Conservation (phyloP, 2,329 filamentous ascomycete species). For the Lasiodiplodia citricola region DNA sequence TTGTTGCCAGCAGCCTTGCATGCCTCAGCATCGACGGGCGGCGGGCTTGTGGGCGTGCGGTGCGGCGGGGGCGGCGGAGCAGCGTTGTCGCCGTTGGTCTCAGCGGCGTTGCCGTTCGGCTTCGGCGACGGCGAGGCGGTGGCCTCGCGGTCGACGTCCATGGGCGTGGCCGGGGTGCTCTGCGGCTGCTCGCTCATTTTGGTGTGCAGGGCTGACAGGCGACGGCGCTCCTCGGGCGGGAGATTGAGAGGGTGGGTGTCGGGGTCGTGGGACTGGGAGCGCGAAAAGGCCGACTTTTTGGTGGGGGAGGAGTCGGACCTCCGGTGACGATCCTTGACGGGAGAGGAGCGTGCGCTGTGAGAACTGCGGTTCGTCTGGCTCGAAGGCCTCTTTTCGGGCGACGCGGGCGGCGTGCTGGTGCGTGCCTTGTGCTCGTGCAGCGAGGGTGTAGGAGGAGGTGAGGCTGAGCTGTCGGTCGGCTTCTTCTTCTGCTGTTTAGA, state of each 20-base stretch:
- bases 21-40: conserved; percentile 79
- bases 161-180: conserved; percentile 57
- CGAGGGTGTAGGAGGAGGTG: conserved; percentile 25
- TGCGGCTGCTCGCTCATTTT: conserved; percentile 57
- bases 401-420: conserved; percentile 39
- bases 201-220: conserved; percentile 70
- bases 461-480: conserved; percentile 33
- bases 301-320: conserved; percentile 39
- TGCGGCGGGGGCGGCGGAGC: conserved; percentile 75
- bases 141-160: conserved; percentile 76
- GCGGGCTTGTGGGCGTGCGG: conserved; percentile 58
- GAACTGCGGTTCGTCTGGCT: conserved; percentile 14
- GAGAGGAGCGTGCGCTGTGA: conserved; percentile 26
- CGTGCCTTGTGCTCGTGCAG: conserved; percentile 27
- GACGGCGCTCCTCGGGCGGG: conserved; percentile 84
- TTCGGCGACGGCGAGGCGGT: conserved; percentile 61
- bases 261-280: conserved; percentile 57
- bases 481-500: conserved; percentile 46
- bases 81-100: conserved; percentile 32
- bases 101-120: conserved; percentile 52
- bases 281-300: conserved; percentile 34
- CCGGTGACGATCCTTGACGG: conserved; percentile 38
- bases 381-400: conserved; percentile 44
- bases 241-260: conserved; percentile 89
- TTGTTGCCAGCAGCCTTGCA: conserved; percentile 96